Conservation (phyloP, 148 eudicot genomes). For the Pharnaceum exiguum region DNA sequence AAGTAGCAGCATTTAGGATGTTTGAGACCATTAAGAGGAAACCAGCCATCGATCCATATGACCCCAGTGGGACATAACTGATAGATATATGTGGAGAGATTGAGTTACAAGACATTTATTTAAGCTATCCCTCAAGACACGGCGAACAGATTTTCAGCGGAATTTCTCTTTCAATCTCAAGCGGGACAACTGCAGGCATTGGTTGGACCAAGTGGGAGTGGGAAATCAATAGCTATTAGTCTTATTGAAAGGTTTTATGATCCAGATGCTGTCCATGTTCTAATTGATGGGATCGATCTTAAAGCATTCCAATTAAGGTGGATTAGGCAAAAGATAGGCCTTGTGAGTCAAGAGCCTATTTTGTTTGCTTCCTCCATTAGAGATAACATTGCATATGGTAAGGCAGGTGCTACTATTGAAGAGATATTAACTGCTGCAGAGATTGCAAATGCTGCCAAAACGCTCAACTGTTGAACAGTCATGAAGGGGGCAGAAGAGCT, state of each 20-base stretch:
- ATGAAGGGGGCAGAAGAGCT: no score
- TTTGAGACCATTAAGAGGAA: constrained; percentile 28
- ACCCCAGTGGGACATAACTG: constrained; percentile 14
- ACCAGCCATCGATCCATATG: constrained; percentile 26
- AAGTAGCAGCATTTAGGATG: constrained; percentile 33
- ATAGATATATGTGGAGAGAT: constrained; percentile 30
- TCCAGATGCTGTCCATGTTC: constrained; percentile 33
- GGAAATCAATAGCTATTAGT: constrained; percentile 36
- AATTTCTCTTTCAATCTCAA: constrained; percentile 26
- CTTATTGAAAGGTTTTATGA: constrained; percentile 38
- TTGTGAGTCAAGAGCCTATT: constrained; percentile 37
- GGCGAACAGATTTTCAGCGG: constrained; percentile 25
- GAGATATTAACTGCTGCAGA: constrained; percentile 27
- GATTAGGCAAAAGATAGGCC: constrained; percentile 30
- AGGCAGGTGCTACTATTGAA: constrained; percentile 24
- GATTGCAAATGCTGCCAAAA: constrained; percentile 32
- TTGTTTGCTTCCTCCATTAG: constrained; percentile 30
- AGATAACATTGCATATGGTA: constrained; percentile 35
- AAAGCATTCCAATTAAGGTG: constrained; percentile 28
- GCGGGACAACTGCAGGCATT: constrained; percentile 33
- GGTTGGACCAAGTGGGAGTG: constrained; percentile 44
- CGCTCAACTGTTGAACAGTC: no score
- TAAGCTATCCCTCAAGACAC: constrained; percentile 34
- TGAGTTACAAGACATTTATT: constrained; percentile 27
- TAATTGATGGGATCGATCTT: constrained; percentile 28